Evolutionary conservation across 2,329 filamentous ascomycete genomes (phyloP).

Genomic region (Ascomycota sp.): DNA sequence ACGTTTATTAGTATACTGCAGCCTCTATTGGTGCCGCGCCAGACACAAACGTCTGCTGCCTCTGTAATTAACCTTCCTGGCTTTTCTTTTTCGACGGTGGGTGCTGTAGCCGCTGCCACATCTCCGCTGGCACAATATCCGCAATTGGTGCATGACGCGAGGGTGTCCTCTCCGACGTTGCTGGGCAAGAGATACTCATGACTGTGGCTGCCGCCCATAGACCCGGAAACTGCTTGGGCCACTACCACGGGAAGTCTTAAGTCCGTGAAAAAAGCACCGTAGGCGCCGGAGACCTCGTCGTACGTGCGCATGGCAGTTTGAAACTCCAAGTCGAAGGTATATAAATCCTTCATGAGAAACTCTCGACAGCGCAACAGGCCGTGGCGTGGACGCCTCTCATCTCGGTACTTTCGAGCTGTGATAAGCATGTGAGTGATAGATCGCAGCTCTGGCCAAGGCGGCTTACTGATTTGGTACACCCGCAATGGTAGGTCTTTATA

Average conservation of each 20-base stretch:
- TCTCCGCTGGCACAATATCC: slow-evolving; percentile 74
- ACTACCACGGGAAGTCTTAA: slow-evolving; percentile 68
- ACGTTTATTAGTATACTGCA: slow-evolving; percentile 47
- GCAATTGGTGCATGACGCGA: slow-evolving; percentile 58
- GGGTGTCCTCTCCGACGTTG: slow-evolving; percentile 61
- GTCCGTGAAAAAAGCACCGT: slow-evolving; percentile 59
- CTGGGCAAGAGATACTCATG: slow-evolving; percentile 87
- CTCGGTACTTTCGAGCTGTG: slow-evolving; percentile 73
- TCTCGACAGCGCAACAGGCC: slow-evolving; percentile 75
- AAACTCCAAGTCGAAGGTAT: slow-evolving; percentile 65
- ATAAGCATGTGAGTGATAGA: slow-evolving; percentile 4
- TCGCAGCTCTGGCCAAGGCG: background rate
- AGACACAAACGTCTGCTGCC: slow-evolving; percentile 17
- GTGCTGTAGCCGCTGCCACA: slow-evolving; percentile 30
- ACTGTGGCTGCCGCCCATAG: slow-evolving; percentile 81
- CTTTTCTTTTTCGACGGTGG: background rate
- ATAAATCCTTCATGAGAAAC: slow-evolving; percentile 96
- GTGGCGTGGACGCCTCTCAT: slow-evolving; percentile 75
- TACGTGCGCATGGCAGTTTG: slow-evolving; percentile 66
- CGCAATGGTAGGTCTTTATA: slow-evolving; percentile 74
- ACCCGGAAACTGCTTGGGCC: slow-evolving; percentile 81
- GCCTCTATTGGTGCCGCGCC: slow-evolving; percentile 49
- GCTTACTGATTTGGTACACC: slow-evolving; percentile 71
- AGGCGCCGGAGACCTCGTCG: slow-evolving; percentile 48
- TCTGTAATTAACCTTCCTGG: background rate